These are phyloP conservation scores for Cercospora sojina DNA, from an alignment of 2,329 filamentous ascomycete genomes.

Conservation along the genomic window DNA sequence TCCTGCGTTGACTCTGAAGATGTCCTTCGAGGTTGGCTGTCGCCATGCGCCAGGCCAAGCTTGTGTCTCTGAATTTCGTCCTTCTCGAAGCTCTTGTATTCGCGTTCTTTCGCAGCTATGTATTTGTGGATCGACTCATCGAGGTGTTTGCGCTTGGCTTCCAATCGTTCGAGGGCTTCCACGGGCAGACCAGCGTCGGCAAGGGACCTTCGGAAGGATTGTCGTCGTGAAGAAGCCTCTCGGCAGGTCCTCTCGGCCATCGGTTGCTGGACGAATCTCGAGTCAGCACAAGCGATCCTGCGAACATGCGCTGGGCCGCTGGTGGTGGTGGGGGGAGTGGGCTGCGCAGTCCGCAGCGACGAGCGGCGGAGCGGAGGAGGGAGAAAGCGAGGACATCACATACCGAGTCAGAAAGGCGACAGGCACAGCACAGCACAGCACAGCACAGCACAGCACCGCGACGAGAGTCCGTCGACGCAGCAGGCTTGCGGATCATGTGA, in stretches of 20 bases:
- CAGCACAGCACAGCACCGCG: background rate
- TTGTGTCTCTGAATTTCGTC: slow-evolving; percentile 32
- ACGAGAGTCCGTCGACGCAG: background rate
- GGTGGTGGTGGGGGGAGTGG: background rate
- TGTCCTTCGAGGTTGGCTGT: slow-evolving; percentile 14
- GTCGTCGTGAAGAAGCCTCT: slow-evolving; percentile 23
- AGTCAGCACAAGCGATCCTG: background rate
- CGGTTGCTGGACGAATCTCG: slow-evolving; percentile 9
- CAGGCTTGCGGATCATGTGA: background rate
- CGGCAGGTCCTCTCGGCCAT: slow-evolving; percentile 27
- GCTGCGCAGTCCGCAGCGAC: background rate
- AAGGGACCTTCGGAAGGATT: slow-evolving; percentile 24
- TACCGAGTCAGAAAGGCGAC: background rate
- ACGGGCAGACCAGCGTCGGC: slow-evolving; percentile 31
- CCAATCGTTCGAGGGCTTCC: slow-evolving; percentile 37
- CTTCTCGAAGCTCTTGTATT: slow-evolving; percentile 40
- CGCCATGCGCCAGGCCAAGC: slow-evolving; percentile 14
- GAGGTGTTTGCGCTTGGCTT: slow-evolving; percentile 39
- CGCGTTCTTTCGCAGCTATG: slow-evolving; percentile 40
- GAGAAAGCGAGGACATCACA: background rate
- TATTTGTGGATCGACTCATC: slow-evolving; percentile 43
- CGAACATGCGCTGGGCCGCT: background rate
- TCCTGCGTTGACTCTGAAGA: slow-evolving; percentile 20
- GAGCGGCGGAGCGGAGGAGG: background rate
- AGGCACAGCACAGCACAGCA: background rate